These are phyloP conservation scores for Raphanus sativus DNA, from an alignment of 345 rosid genomes.

Conservation along the genomic window DNA sequence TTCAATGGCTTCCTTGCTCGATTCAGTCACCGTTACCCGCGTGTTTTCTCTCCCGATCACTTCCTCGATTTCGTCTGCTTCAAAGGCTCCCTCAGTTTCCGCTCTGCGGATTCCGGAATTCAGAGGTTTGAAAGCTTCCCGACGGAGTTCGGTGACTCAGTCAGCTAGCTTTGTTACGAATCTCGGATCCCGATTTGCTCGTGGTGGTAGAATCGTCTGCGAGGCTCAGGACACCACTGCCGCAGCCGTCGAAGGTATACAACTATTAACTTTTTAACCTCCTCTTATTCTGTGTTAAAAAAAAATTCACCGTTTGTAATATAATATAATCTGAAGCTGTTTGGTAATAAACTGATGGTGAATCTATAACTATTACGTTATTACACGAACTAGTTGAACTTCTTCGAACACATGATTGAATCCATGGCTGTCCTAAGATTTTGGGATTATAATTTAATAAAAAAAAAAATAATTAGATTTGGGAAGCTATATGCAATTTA, in stretches of 20 bases:
- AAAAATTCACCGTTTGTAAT: background rate
- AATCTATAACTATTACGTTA: background rate
- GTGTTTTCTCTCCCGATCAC: conserved; percentile 25
- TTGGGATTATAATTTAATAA: background rate
- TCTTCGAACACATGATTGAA: background rate
- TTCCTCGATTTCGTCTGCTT: conserved; percentile 24
- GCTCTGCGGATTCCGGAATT: conserved; percentile 24
- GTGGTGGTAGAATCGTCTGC: conserved; percentile 23
- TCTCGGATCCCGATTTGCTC: conserved; percentile 6
- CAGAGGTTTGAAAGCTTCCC: conserved; percentile 29
- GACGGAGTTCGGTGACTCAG: conserved; percentile 25
- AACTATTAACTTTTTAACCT: background rate
- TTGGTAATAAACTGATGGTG: background rate
- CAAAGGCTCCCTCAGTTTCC: conserved; percentile 9
- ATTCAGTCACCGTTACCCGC: conserved; percentile 40
- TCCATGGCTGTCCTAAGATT: background rate
- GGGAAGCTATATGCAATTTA: background rate
- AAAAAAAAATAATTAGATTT: background rate
- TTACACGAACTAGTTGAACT: background rate
- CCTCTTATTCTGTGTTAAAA: background rate
- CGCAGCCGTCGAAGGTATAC: conserved; percentile 36
- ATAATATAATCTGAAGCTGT: background rate
- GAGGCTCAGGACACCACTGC: conserved; percentile 40
- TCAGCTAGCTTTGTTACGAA: background rate
- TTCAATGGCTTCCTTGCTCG: conserved; percentile 38